Base-by-base conservation (phyloP, 805 yeast genomes). In the Starmerella stellata region DNA sequence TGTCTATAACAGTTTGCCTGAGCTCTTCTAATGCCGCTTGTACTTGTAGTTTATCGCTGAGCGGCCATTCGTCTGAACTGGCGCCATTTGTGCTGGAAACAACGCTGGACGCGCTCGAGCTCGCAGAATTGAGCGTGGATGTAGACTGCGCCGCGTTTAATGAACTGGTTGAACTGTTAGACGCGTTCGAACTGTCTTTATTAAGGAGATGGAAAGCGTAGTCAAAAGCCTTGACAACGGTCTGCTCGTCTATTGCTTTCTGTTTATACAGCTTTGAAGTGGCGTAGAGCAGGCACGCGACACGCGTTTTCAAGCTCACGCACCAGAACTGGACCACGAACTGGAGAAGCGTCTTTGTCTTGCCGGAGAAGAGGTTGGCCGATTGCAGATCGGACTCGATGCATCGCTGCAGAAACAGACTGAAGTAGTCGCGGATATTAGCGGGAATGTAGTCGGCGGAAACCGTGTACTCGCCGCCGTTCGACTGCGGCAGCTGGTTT, bases 1-100 rank as follows among this genome's bases (percentile, higher is more conserved):
- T 57, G 25, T 56, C 54, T 52, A 75, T 61, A 2, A 65, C 56
- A 35, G 65, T 67, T 31, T 62, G 63, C 40, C 69, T 70, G 1
- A 72, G 55, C 30, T 56, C 54, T 2, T 62, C 52, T 29, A 75
- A 11, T 2, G 38, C 44, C 11, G 32, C 19, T n/a, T 8, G 15
- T 8, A 17, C 11, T 15, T 29, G 32, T 13, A 5, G 19, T 5
- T 13, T 5, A 29, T 29, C 32, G 19, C 19, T 29, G 19, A 15
- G 15, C 19, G 32, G 32, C 32, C 32, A 29, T 13, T 29, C 32
- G 11, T 25, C 29, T n/a, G n/a, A n/a, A n/a, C n/a, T n/a, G n/a
- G n/a, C n/a, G n/a, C n/a, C n/a, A n/a, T n/a, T n/a, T n/a, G n/a
- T n/a, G n/a, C n/a, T n/a, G n/a, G n/a, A n/a, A n/a, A 2, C 24